Percentiles rank a stretch among this genome's conserved stretches.
Conservation (phyloP, 371 early-diverging fungal species). For the Zopfochytrium polystomum region DNA sequence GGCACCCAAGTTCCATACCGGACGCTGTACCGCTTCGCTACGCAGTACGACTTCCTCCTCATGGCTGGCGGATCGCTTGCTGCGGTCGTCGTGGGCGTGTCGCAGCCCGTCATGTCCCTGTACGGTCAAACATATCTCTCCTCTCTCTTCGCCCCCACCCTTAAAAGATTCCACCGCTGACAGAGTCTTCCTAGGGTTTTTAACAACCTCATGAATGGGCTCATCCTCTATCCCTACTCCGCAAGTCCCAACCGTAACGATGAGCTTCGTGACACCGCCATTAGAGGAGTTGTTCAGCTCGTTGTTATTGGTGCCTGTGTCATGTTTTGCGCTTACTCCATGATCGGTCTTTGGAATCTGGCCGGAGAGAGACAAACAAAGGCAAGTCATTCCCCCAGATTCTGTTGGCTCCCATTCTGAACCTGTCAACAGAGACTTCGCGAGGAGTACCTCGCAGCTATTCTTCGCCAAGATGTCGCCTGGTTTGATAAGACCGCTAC, state of each 20-base stretch:
- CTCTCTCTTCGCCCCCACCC: not conserved
- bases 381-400: constrained; percentile 11
- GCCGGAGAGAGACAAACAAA: constrained; percentile 51
- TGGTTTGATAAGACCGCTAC: constrained; percentile 76
- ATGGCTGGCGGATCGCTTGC: constrained; percentile 48
- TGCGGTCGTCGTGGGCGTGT: constrained; percentile 49
- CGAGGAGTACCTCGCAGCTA: constrained; percentile 38
- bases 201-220: constrained; percentile 37
- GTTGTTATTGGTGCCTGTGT: constrained; percentile 41
- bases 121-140: not conserved
- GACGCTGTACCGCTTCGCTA: constrained; percentile 56
- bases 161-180: not conserved
- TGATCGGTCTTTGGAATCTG: constrained; percentile 50
- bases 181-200: constrained; percentile 9
- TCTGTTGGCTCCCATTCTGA: not conserved
- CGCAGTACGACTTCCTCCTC: constrained; percentile 53
- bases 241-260: constrained; percentile 27
- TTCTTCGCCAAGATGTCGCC: constrained; percentile 81
- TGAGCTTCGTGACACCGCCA: constrained; percentile 14
- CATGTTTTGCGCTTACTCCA: constrained; percentile 35
- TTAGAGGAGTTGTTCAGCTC: constrained; percentile 22
- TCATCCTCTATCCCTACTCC: constrained; percentile 22
- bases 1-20: constrained; percentile 3
- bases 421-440: constrained; percentile 26
- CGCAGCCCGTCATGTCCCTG: constrained; percentile 56